phyloP scores from a whole-genome alignment of 352 stramenopile genomes.

The Pythium graminicola region DNA sequence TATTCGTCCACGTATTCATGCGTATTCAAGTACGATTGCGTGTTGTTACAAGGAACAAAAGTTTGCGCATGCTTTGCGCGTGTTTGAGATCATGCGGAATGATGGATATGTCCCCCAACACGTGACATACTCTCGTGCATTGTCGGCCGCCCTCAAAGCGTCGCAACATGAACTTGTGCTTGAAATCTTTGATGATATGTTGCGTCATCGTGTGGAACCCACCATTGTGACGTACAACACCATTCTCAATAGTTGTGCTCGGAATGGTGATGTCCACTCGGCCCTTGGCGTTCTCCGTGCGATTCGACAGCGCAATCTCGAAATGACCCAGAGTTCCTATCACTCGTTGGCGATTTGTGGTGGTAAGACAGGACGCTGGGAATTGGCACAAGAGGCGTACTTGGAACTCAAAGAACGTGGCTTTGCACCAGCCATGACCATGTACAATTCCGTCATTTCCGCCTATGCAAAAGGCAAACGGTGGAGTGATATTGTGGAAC shows the following conservation, averaged over 20 bases:
- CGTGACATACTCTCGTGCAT: conserved; percentile 79
- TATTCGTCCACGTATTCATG: conserved; percentile 69
- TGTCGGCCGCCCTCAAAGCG: conserved; percentile 75
- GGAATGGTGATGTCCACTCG: conserved; percentile 61
- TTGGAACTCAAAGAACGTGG: conserved; percentile 38
- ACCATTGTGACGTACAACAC: conserved; percentile 83
- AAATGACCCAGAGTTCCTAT: conserved; percentile 73
- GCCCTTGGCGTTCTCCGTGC: conserved; percentile 57
- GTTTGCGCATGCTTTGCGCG: conserved; percentile 61
- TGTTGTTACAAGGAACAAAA: conserved; percentile 71
- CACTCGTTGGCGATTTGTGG: conserved; percentile 76
- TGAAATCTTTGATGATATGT: conserved; percentile 86
- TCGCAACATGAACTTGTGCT: conserved; percentile 77
- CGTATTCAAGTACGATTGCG: conserved; percentile 74
- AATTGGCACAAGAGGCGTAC: conserved; percentile 61
- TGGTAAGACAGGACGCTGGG: conserved; percentile 65
- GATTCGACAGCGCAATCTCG: conserved; percentile 46
- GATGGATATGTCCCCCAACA: conserved; percentile 73
- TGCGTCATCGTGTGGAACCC: conserved; percentile 60
- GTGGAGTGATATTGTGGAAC: conserved; percentile 53
- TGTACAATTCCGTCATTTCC: conserved; percentile 77
- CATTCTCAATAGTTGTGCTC: conserved; percentile 79
- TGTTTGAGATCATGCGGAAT: conserved; percentile 85
- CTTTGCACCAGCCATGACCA: conserved; percentile 54
- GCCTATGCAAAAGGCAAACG: conserved; percentile 70